Evolutionary conservation across 202 grass and related monocot genomes (phyloP), one percentile per base, ranked within the genome.

Genomic region (Hordeum pubiflorum): DNA sequence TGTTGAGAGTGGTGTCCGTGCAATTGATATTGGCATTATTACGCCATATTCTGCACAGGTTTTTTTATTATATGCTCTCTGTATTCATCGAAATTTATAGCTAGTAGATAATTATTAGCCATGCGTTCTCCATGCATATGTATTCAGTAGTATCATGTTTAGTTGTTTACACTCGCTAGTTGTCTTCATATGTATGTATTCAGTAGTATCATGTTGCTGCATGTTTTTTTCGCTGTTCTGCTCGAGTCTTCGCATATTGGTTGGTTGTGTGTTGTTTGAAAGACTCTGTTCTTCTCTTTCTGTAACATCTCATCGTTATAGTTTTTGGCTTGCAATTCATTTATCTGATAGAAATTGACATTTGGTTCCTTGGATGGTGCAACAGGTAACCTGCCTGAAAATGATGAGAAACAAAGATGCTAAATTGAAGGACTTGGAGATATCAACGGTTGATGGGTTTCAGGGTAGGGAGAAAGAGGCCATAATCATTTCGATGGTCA

Each of bases 391-490:
- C 34, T 92, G 80, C 82, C 74, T 98, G 76, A 98, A 89, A 83
- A 94, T 91, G 81, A 61, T 93, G 88, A 93, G 92, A 89, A 92
- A 91, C 57, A 93, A 94, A 85, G 86, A 91, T 78, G 66, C 71
- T 74, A 93, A 82, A 85, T 68, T 98, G 46, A 98, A 93, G 81
- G 92, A 98, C 74, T 79, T 93, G 37, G 92, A 98, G 82, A 98
- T 98, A 86, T 98, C 95, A 0, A 98, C 95, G 4, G 95, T 98
- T 70, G 95, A 98, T 86, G 95, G 95, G 8, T 98, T 98, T 75
- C 95, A 98, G 81, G 95, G 95, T 39, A 74, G 95, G 40, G 92
- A 94, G 43, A 98, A 98, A 79, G 95, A 98, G 83, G 92, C 95
- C 57, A 91, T 93, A 70, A 89, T 98, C 79, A 94, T 98, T 82